phyloP scores from a whole-genome alignment of 129 eudicot species.

The Gnaphalium uliginosum region DNA sequence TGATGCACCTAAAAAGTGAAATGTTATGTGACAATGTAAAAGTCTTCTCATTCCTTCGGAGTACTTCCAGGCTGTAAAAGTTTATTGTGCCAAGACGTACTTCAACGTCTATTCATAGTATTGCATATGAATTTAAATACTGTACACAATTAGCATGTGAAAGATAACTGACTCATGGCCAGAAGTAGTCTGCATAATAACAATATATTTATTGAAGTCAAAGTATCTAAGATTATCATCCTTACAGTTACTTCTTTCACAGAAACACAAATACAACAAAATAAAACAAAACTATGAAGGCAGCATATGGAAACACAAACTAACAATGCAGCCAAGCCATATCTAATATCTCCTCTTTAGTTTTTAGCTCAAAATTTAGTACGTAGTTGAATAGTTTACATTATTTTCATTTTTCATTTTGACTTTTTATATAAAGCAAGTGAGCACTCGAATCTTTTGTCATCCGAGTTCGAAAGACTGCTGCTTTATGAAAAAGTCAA shows the following conservation, averaged over 20 bases:
- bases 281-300: slow-evolving; percentile 23
- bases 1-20: neutral
- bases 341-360: slow-evolving; percentile 6
- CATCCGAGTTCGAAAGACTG: neutral
- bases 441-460: slow-evolving; percentile 19
- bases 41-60: neutral
- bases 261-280: slow-evolving; percentile 27
- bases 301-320: slow-evolving; percentile 13
- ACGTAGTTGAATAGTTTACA: slow-evolving; percentile 17
- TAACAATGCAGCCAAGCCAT: slow-evolving; percentile 5
- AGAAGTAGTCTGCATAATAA: neutral
- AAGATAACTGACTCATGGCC: neutral
- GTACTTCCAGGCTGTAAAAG: neutral
- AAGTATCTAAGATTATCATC: slow-evolving; percentile 25
- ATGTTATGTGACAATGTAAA: too few species aligned
- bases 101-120: neutral
- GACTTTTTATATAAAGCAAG: slow-evolving; percentile 26
- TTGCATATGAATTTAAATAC: neutral
- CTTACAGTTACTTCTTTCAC: slow-evolving; percentile 38
- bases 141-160: neutral
- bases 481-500: slow-evolving; percentile 27
- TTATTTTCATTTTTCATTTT: slow-evolving; percentile 33
- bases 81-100: neutral
- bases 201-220: slow-evolving; percentile 17
- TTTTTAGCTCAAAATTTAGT: slow-evolving; percentile 15